phyloP scores from a whole-genome alignment of 2,329 filamentous ascomycete genomes.

The Botrytis squamosa region DNA sequence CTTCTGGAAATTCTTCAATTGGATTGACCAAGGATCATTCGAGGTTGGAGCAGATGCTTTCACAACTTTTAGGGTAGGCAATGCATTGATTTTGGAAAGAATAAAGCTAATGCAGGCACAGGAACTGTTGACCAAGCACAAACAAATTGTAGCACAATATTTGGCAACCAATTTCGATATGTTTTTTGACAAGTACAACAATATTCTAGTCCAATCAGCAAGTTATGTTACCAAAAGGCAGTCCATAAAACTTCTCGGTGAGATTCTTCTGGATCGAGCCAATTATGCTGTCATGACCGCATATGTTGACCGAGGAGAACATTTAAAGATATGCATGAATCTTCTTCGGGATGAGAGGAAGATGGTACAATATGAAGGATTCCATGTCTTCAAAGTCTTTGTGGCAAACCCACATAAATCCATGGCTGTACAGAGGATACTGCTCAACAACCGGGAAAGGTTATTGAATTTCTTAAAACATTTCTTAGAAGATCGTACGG shows the following conservation, averaged over 20 bases:
- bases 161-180: conserved; percentile 85
- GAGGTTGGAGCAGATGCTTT: conserved; percentile 97
- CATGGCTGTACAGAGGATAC: conserved; percentile 89
- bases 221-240: conserved; percentile 98
- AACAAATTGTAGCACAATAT: conserved; percentile 84
- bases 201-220: conserved; percentile 81
- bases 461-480: conserved; percentile 84
- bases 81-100: not conserved
- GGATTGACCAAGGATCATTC: conserved; percentile 95
- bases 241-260: conserved; percentile 94
- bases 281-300: conserved; percentile 99
- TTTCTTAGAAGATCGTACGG: conserved; percentile 91
- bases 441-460: conserved; percentile 94
- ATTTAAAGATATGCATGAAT: conserved; percentile 98
- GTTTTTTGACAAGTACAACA: conserved; percentile 92
- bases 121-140: conserved; percentile 94
- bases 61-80: conserved; percentile 84
- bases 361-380: conserved; percentile 99
- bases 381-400: conserved; percentile 99
- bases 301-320: conserved; percentile 92
- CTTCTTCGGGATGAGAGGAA: conserved; percentile 90
- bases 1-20: conserved; percentile 96
- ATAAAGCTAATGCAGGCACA: conserved; percentile 43
- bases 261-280: conserved; percentile 88
- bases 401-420: conserved; percentile 98